A percentile compares a stretch with the other conserved stretches of the same genome.
phyloP scores from a whole-genome alignment of 2,329 filamentous ascomycete genomes.

The Aspergillus sp. region DNA sequence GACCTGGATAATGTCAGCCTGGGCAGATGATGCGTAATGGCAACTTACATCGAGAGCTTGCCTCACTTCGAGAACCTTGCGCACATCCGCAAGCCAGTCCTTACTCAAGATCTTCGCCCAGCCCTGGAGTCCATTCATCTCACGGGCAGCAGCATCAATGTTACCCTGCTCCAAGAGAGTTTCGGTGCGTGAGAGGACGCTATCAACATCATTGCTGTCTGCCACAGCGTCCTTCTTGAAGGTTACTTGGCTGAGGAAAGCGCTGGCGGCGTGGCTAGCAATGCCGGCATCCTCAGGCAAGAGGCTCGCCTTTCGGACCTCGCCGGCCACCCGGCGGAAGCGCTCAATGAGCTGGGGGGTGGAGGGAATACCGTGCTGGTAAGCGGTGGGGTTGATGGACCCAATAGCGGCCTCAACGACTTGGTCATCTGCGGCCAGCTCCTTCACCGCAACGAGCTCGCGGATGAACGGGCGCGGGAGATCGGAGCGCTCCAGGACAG shows the following conservation, averaged over 20 bases:
- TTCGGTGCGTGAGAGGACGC: conserved; percentile 80
- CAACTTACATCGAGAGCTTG: conserved; percentile 85
- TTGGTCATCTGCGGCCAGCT: conserved; percentile 72
- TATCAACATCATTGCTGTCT: conserved; percentile 83
- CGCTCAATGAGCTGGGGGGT: conserved; percentile 82
- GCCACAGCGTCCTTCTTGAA: conserved; percentile 89
- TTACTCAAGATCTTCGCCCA: conserved; percentile 93
- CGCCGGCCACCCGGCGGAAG: conserved; percentile 82
- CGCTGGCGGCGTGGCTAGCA: conserved; percentile 83
- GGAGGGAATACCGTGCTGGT: conserved; percentile 82
- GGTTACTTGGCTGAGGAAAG: conserved; percentile 82
- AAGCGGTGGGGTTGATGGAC: conserved; percentile 89
- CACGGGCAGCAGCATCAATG: conserved; percentile 78
- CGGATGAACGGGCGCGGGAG: conserved; percentile 77
- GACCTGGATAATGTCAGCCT: conserved; percentile 56
- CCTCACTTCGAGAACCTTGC: conserved; percentile 86
- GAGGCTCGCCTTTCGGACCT: conserved; percentile 89
- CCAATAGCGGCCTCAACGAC: conserved; percentile 89
- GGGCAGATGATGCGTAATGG: not conserved
- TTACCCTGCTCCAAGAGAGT: conserved; percentile 86
- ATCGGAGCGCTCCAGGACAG: conserved; percentile 65
- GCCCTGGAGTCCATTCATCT: conserved; percentile 86
- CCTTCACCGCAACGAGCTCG: conserved; percentile 89
- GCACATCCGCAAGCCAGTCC: conserved; percentile 86
- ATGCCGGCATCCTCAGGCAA: conserved; percentile 90